These are phyloP conservation scores for Auxenochlorella protothecoides DNA, from an alignment of 139 green algal species.

Conservation along the genomic window DNA sequence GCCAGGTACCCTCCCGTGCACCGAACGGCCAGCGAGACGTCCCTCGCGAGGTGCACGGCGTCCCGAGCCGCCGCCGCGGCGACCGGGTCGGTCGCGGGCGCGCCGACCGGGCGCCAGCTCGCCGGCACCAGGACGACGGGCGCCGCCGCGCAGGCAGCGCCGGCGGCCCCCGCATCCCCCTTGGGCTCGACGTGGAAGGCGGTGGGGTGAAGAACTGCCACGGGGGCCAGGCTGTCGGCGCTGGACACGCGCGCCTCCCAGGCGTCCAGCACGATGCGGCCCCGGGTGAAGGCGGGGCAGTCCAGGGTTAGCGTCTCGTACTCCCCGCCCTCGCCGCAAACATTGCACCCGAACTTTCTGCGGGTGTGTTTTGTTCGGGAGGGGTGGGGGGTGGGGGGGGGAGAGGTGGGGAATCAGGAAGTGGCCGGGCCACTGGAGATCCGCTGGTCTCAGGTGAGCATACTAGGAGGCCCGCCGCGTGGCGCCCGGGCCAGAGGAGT, in stretches of 20 bases:
- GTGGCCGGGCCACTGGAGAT: no score
- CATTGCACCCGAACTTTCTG: conserved; percentile 70
- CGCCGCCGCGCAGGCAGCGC: no score
- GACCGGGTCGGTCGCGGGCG: neutral
- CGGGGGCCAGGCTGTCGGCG: conserved; percentile 26
- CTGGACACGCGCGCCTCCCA: conserved; percentile 40
- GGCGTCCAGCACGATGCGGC: conserved; percentile 56
- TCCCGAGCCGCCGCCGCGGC: no score
- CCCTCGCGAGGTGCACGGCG: neutral
- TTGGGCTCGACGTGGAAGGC: conserved; percentile 68
- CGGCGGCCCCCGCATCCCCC: neutral
- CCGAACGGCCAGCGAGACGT: neutral
- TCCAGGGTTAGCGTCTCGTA: conserved; percentile 94
- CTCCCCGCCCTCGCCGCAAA: conserved; percentile 95
- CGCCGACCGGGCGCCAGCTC: no score
- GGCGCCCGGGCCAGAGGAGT: no score
- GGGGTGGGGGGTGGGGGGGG: no score
- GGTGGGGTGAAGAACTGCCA: conserved; percentile 49
- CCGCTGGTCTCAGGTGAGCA: no score
- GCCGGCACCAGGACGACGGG: no score
- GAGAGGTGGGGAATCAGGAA: neutral
- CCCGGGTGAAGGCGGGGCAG: conserved; percentile 67
- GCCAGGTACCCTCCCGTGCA: neutral
- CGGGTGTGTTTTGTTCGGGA: conserved; percentile 17
- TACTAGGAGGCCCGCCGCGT: no score